Evolutionary conservation across 495 filamentous ascomycete species (phyloP).

Genomic region (Neurospora sp.): DNA sequence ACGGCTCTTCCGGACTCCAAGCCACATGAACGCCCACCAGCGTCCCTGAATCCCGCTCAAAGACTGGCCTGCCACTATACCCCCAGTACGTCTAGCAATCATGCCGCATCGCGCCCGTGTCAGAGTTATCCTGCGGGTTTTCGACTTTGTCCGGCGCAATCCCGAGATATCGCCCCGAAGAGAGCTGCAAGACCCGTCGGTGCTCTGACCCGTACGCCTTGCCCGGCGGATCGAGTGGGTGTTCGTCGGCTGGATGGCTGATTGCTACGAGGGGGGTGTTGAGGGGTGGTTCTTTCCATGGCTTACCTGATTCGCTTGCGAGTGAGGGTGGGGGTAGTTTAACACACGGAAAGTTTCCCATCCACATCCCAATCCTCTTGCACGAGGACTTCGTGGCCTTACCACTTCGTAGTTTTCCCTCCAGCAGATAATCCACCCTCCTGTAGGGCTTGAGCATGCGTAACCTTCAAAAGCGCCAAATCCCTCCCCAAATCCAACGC

Average conservation of each 20-base stretch:
- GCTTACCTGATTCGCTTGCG: neutral
- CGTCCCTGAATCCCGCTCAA: slow-evolving; percentile 18
- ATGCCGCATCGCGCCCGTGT: slow-evolving; percentile 41
- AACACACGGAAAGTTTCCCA: neutral
- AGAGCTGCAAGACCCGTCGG: slow-evolving; percentile 27
- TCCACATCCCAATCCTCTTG: neutral
- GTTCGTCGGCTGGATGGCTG: slow-evolving; percentile 37
- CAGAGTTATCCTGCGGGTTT: slow-evolving; percentile 35
- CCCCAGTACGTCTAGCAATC: slow-evolving; percentile 49
- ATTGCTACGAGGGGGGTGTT: slow-evolving; percentile 19
- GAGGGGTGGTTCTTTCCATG: neutral
- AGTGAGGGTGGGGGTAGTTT: neutral
- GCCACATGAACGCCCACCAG: slow-evolving; percentile 37
- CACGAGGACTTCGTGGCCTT: too few relatives aligned
- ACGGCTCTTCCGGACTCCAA: slow-evolving; percentile 35
- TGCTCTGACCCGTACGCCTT: slow-evolving; percentile 25
- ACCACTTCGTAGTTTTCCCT: too few relatives aligned
- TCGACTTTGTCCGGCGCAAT: slow-evolving; percentile 18
- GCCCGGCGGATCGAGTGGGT: slow-evolving; percentile 16
- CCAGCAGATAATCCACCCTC: neutral
- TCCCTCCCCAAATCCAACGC: slow-evolving; percentile 30
- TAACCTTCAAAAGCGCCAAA: slow-evolving; percentile 30
- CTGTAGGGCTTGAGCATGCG: slow-evolving; percentile 6
- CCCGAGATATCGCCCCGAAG: slow-evolving; percentile 26
- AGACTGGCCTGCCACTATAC: slow-evolving; percentile 36